These are phyloP conservation scores for Eucalyptus dawsonii DNA, from an alignment of 345 rosid genomes.

Conservation along the genomic window DNA sequence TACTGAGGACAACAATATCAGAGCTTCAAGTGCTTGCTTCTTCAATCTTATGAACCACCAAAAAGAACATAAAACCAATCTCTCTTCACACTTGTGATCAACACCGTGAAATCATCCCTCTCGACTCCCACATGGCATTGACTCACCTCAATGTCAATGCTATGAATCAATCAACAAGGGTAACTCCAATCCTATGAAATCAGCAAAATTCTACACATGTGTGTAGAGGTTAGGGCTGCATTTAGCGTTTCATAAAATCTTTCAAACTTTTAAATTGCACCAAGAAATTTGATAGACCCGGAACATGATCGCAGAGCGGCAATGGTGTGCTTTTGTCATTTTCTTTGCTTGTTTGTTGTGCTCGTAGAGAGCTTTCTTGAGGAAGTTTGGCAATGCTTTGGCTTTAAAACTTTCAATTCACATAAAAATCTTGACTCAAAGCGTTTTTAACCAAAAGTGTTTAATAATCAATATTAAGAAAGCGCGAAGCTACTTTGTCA, in stretches of 20 bases:
- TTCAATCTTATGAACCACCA: constrained; percentile 92
- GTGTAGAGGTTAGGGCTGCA: neutral
- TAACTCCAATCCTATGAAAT: neutral
- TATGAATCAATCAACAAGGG: neutral
- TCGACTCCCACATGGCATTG: constrained; percentile 55
- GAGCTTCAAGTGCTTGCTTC: constrained; percentile 5
- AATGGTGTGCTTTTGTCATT: neutral
- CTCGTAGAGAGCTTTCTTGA: neutral
- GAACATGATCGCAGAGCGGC: neutral
- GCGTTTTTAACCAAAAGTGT: too few species aligned
- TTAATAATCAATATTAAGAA: too few species aligned
- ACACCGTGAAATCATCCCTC: constrained; percentile 61
- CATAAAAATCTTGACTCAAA: neutral
- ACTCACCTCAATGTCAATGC: constrained; percentile 67
- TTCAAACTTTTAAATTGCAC: neutral
- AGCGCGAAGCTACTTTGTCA: too few species aligned
- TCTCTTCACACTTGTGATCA: constrained; percentile 51
- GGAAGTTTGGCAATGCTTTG: neutral
- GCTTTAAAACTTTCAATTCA: too few species aligned
- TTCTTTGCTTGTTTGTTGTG: neutral
- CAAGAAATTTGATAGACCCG: accelerated
- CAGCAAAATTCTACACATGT: too few species aligned
- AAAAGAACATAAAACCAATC: constrained; percentile 76
- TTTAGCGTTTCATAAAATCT: too few species aligned
- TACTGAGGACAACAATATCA: accelerated